phyloP scores from a whole-genome alignment of 768 basidiomycete genomes.

The Suillus variegatus region DNA sequence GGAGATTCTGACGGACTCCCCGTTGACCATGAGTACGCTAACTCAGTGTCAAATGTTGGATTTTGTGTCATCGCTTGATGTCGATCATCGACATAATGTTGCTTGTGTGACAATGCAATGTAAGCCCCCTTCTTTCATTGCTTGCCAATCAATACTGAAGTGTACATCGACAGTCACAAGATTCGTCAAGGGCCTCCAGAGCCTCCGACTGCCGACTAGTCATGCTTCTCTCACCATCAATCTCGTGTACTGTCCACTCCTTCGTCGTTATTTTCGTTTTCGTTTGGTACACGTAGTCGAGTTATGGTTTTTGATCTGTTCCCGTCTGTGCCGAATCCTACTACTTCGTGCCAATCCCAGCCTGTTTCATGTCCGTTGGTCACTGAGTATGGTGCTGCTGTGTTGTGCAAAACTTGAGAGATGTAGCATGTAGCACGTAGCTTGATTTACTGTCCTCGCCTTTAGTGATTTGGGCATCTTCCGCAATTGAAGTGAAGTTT shows the following conservation, averaged over 20 bases:
- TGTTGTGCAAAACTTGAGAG: neutral
- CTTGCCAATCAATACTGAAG: too few relatives aligned
- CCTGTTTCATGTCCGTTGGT: neutral
- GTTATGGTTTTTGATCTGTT: neutral
- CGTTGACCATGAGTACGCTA: too few relatives aligned
- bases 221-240: neutral
- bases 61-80: too few relatives aligned
- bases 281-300: neutral
- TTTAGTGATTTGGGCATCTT: too few relatives aligned
- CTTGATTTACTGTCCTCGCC: neutral
- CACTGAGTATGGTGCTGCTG: neutral
- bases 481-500: too few relatives aligned
- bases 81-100: too few relatives aligned
- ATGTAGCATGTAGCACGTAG: neutral
- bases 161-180: neutral
- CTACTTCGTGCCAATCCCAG: neutral
- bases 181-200: neutral
- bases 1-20: too few relatives aligned
- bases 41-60: too few relatives aligned
- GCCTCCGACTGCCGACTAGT: neutral
- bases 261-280: neutral
- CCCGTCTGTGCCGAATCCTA: neutral
- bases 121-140: too few relatives aligned
- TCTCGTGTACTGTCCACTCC: neutral
- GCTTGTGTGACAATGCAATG: too few relatives aligned